Evolutionary conservation across 1,284 basidiomycete genomes (phyloP), one percentile per base, ranked within the genome.

Genomic region (Fomitopsis betulina): DNA sequence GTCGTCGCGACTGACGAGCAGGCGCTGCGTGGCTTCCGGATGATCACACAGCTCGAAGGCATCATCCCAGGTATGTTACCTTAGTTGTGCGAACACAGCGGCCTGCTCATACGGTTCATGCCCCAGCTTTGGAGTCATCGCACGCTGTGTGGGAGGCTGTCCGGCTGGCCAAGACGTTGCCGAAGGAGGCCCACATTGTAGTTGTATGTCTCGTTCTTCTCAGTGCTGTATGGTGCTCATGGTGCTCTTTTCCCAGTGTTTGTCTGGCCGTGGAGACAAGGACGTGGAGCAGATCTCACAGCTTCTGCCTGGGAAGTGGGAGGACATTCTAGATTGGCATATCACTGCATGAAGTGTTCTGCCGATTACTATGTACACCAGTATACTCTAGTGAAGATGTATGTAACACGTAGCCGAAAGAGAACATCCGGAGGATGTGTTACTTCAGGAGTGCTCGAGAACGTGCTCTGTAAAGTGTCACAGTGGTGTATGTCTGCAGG

Each of bases 61-160:
- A 99, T 99, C 70, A 98, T 99, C 68, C 97, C 96, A 32, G 93
- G 89, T 91, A 60, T 61, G 82, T 74, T 15, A 15, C 17, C n/a
- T 25, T 35, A 3, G 27, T 30, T 12, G n/a, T 54, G 39, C 35
- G 35, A 10, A 37, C 2, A 15, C 13, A 37, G 35, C 17, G 12
- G 47, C 38, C 53, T 37, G 37, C 39, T 30, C n/a, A 40, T 40
- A 25, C 9, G 17, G 15, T 17, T 23, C 38, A 43, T 38, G 57
- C 53, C 54, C 15, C 58, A 91, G 94, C 97, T 23, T 79, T 99
- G 58, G 97, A 99, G 75, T 96, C 94, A 1, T 88, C 93, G 23
- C 97, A 99, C 75, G 97, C 95, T 12, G 84, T 99, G 67, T 98
- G 95, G 94, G 88, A 89, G 51, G 94, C 91, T 25, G 82, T 97